Base-by-base conservation (phyloP, 306 rosid species). In the Sesbania bispinosa region DNA sequence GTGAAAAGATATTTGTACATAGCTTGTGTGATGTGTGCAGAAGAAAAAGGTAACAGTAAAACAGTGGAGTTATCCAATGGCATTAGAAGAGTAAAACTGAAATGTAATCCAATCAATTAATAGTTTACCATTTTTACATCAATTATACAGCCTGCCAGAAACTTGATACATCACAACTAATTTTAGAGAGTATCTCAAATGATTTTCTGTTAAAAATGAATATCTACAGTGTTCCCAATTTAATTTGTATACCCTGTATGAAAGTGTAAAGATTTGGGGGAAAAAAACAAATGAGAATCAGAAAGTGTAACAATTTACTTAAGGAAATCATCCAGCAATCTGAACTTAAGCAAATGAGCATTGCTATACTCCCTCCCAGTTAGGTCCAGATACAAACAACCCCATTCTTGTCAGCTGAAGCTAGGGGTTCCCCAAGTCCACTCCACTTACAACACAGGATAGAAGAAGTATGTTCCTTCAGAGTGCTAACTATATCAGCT, bases 391-490 rank as follows among this genome's bases (percentile, higher is more conserved):
- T 74, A 71, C 96, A 94, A 48, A 94, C 85, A 55, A 85, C 39
- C 19, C 97, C 99, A 57, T 88, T 91, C 82, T 85, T 94, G 81
- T 94, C 97, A 1, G 98, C 97, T 3, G 98, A 87, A 43, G 97
- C 99, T 6, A 94, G 80, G 38, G 97, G 88, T 45, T 88, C 87
- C 18, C 96, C 95, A 45, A 87, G 86, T 18, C 92, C 93, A 35
- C 97, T 87, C 99, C 97, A 94, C 0, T 88, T 71, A 81, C 99
- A 94, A 69, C 90, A 85, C 61, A 94, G 72, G 54, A 94, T 92
- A 26, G 97, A 83, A 4, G 96, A 74, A 69, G 72, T 67, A 84
- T 91, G 96, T 58, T 91, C 97, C 78, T 85, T 88, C 76, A 94
- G 64, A 20, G 96, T 94, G 72, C 85, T 81, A 36, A 94, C 93